A percentile compares a stretch with the other conserved stretches of the same genome.
These are phyloP conservation scores for Cucurbita maxima DNA, from an alignment of 306 rosid genomes.

Conservation along the genomic window DNA sequence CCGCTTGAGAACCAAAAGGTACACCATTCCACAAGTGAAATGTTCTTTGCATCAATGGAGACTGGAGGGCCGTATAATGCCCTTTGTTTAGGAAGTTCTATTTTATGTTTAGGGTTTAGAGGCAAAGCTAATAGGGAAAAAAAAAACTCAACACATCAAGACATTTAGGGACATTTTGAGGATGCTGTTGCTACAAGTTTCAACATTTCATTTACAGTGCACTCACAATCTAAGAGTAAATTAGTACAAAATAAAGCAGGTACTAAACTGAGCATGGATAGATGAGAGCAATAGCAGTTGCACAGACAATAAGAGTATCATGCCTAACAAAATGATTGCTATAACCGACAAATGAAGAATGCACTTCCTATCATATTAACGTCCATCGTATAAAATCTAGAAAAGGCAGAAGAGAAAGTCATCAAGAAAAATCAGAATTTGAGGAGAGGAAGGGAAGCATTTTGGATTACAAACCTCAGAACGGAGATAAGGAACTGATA, in stretches of 20 bases:
- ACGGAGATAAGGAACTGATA: slow-evolving; percentile 94
- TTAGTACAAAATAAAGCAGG: not conserved
- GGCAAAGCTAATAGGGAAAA: not conserved
- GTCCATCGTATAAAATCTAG: not conserved
- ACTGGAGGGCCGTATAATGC: not conserved
- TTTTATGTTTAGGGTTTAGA: not conserved
- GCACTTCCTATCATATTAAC: not conserved
- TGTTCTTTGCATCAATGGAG: not conserved
- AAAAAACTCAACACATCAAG: not conserved
- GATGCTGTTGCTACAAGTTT: not conserved
- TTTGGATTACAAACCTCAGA: slow-evolving; percentile 57
- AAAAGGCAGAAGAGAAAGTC: not conserved
- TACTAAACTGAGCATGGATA: not conserved
- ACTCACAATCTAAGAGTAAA: not conserved
- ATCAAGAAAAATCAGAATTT: not conserved
- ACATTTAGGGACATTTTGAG: not conserved
- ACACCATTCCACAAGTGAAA: not conserved
- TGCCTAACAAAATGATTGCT: not conserved
- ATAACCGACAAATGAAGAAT: not conserved
- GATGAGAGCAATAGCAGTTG: not conserved
- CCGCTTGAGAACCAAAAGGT: not conserved
- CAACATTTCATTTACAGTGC: not conserved
- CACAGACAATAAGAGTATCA: not conserved
- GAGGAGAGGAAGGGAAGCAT: not conserved
- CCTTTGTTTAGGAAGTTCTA: not conserved